Evolutionary conservation across 1,139 yeast species (phyloP).

Genomic region (Saccharomycopsis crataegensis): DNA sequence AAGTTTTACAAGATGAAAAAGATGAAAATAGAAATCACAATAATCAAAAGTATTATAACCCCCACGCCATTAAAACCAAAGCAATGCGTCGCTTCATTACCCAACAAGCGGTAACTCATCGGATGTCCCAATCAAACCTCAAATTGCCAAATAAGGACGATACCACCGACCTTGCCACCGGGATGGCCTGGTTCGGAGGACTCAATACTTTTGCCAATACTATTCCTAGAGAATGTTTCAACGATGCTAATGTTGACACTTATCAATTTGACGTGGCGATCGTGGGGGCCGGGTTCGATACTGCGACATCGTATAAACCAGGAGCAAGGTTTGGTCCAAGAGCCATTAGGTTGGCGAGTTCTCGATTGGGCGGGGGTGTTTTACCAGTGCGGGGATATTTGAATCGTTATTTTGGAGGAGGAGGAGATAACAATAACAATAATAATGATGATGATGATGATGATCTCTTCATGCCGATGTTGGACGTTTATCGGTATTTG

Average conservation of each 20-base stretch:
- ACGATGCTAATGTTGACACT: conserved; percentile 22
- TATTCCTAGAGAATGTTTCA: conserved; percentile 35
- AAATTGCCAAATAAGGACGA: conserved; percentile 10
- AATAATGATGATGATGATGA: neutral
- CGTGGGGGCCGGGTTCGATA: conserved; percentile 48
- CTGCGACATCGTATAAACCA: conserved; percentile 44
- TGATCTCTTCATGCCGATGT: neutral
- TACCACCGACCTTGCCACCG: conserved; percentile 5
- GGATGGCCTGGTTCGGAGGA: conserved; percentile 25
- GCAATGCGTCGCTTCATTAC: neutral
- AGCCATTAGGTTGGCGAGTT: conserved; percentile 43
- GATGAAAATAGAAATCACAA: too few relatives aligned
- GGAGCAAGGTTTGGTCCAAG: conserved; percentile 51
- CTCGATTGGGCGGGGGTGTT: conserved; percentile 35
- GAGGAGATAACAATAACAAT: neutral
- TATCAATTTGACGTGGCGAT: conserved; percentile 37
- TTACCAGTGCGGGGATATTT: conserved; percentile 10
- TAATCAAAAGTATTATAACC: too few relatives aligned
- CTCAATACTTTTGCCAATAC: conserved; percentile 45
- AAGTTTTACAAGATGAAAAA: too few relatives aligned
- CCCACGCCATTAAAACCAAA: too few relatives aligned
- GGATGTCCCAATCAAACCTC: neutral
- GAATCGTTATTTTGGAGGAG: conserved; percentile 1
- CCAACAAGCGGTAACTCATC: neutral
- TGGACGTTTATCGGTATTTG: conserved; percentile 4